A percentile compares a stretch with the other conserved stretches of the same genome.
phyloP scores from a whole-genome alignment of 768 basidiomycete genomes.

The Lentinula boryana region DNA sequence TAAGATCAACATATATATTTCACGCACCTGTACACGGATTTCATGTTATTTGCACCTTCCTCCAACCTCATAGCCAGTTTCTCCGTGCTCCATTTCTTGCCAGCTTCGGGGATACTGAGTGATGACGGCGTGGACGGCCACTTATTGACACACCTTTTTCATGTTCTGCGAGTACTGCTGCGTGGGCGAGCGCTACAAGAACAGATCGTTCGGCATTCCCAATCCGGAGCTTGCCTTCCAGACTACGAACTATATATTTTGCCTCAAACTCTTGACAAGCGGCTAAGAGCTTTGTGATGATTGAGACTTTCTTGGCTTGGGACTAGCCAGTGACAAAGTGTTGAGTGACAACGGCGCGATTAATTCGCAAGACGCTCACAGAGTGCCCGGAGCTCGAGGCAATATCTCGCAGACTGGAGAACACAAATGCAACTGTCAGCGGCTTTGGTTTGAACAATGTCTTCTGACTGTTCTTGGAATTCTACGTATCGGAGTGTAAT shows the following conservation, averaged over 20 bases:
- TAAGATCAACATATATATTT: background rate
- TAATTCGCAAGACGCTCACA: constrained; percentile 29
- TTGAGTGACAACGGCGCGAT: background rate
- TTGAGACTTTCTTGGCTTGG: constrained; percentile 90
- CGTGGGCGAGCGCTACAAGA: constrained; percentile 91
- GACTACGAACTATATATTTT: constrained; percentile 91
- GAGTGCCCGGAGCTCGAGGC: constrained; percentile 81
- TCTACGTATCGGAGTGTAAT: constrained; percentile 36
- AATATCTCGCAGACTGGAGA: constrained; percentile 86
- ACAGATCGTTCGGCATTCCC: constrained; percentile 95
- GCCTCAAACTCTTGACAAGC: constrained; percentile 90
- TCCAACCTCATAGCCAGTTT: constrained; percentile 69
- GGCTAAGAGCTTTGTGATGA: constrained; percentile 91
- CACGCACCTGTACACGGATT: constrained; percentile 85
- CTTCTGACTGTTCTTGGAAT: constrained; percentile 89
- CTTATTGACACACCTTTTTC: constrained; percentile 38
- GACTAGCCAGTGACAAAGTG: constrained; percentile 42
- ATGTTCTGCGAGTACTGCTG: constrained; percentile 76
- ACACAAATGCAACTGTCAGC: constrained; percentile 83
- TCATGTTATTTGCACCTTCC: constrained; percentile 70
- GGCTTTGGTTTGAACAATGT: constrained; percentile 93
- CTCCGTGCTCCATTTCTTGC: constrained; percentile 71
- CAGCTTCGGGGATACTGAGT: constrained; percentile 32
- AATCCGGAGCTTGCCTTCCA: constrained; percentile 96
- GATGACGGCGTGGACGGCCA: background rate